Evolutionary conservation across 768 basidiomycete genomes (phyloP), one percentile per base, ranked within the genome.

Genomic region (Trametes punicea): DNA sequence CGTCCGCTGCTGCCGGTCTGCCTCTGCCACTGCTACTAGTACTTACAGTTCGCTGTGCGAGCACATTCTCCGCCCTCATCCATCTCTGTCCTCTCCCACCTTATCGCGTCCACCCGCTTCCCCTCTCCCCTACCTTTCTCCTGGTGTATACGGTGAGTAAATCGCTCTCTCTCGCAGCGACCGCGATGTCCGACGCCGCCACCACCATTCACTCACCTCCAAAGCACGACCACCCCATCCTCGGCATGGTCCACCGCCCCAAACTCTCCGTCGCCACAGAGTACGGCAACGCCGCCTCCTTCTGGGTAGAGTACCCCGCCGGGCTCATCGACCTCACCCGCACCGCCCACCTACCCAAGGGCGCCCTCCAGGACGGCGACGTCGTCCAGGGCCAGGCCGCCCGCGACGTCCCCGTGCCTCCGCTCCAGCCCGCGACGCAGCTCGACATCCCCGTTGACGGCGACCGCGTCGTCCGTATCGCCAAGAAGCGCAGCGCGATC

Each of bases 271-370:
- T 65, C 30, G 70, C 81, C 15, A 74, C 70, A 3, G 77, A 84
- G 67, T 85, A 81, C 61, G 85, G 84, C 29, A 79, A 77, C 63
- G 70, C 74, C 23, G 68, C 71, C 3, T 76, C 74, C 11, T 87
- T 84, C 68, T 87, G 85, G 86, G 80, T 84, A 25, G 85, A 87
- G 67, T 87, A 85, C 64, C 82, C 84, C 11, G 75, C 76, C 8
- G 84, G 85, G 0, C 74, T 86, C 29, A 69, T 87, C 21, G 84
- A 87, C 66, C 69, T 86, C 49, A 79, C 84, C 16, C 78, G 84
- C 40, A 72, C 75, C 9, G 66, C 65, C 30, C 79, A 75, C 56
- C 65, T 81, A 18, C 57, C 50, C 29, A 16, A 44, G 10, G 56
- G 51, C 36, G 55, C 51, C 10, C 26, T 49, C 27, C 23, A 21